phyloP scores from a whole-genome alignment of 192 early-diverging fungal species.

The Coemansia sp. region DNA sequence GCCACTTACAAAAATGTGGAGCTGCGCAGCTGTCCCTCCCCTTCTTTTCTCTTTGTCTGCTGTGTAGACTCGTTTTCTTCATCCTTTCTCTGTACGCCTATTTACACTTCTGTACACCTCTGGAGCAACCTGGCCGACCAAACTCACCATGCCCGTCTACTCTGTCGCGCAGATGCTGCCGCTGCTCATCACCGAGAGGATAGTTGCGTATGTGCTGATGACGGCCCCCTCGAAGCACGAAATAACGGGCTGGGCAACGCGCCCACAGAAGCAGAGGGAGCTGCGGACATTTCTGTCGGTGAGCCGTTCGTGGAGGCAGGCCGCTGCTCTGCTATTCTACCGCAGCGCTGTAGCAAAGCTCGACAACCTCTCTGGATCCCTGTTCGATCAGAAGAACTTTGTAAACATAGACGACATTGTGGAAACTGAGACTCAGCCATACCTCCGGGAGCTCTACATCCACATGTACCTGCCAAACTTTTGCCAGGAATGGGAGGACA shows the following conservation, averaged over 20 bases:
- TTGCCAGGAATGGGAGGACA: neutral
- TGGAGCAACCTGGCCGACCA: no score
- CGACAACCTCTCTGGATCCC: neutral
- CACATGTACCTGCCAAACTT: constrained; percentile 1
- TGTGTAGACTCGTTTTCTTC: no score
- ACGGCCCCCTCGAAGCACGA: neutral
- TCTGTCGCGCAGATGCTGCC: constrained; percentile 6
- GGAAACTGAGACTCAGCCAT: constrained; percentile 1
- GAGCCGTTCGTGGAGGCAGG: constrained; percentile 10
- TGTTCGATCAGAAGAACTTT: neutral
- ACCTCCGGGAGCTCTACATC: constrained; percentile 10
- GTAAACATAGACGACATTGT: neutral
- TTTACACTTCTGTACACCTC: no score
- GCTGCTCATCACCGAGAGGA: neutral
- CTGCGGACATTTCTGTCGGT: constrained; percentile 5
- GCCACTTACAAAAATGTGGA: no score
- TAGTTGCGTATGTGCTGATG: neutral
- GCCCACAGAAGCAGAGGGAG: neutral
- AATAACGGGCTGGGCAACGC: neutral
- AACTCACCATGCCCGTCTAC: constrained; percentile 7
- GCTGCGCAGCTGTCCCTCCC: no score
- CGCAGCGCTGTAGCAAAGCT: neutral
- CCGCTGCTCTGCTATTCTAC: constrained; percentile 16
- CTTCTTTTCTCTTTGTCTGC: no score
- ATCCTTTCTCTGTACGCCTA: no score